Conservation (phyloP, 306 rosid genomes). For the Pueraria montana region DNA sequence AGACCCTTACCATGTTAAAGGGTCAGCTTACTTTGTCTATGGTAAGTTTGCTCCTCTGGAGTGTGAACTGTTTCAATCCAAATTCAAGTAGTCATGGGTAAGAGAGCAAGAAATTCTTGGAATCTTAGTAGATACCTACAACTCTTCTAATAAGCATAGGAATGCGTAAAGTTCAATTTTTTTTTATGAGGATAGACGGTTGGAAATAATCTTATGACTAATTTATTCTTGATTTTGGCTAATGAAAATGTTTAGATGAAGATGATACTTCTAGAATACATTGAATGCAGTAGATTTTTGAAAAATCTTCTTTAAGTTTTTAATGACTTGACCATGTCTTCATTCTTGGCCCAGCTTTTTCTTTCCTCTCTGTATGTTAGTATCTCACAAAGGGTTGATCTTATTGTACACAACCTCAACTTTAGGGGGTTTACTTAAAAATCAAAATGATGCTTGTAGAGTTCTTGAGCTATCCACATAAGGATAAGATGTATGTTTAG, state of each 20-base stretch:
- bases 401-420: no score
- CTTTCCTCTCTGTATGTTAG: no score
- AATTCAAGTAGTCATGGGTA: background rate
- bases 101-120: background rate
- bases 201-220: constrained; percentile 20
- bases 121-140: constrained; percentile 25
- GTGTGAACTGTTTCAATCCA: constrained; percentile 24
- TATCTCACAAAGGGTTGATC: no score
- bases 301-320: background rate
- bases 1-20: constrained; percentile 77
- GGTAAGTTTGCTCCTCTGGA: constrained; percentile 64
- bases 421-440: no score
- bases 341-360: no score
- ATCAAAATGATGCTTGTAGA: no score
- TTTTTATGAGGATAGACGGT: constrained; percentile 5
- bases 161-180: background rate
- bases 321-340: no score
- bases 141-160: background rate
- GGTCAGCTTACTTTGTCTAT: constrained; percentile 85
- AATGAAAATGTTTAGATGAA: constrained; percentile 5
- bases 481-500: constrained; percentile 6
- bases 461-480: constrained; percentile 7
- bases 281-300: background rate
- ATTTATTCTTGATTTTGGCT: constrained; percentile 9
- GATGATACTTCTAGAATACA: constrained; percentile 17